Conservation (phyloP, 208 protist species). For the Sergeia podlipaevii region DNA sequence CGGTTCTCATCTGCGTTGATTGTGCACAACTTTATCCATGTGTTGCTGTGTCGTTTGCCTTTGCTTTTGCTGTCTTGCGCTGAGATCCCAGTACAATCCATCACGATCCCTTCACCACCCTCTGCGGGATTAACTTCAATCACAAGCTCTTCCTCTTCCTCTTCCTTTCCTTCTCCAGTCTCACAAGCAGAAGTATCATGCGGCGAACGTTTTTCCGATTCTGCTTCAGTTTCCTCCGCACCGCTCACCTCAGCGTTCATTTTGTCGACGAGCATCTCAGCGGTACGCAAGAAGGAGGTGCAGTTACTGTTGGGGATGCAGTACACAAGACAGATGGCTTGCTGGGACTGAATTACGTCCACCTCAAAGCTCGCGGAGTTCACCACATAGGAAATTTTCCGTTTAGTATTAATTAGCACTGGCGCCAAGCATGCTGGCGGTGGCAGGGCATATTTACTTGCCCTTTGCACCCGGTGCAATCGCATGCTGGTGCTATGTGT, state of each 20-base stretch:
- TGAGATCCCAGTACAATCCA: too few species aligned
- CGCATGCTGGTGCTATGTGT: too few species aligned
- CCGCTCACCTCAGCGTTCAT: conserved; percentile 57
- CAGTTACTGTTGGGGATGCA: conserved; percentile 64
- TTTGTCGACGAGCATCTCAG: conserved; percentile 64
- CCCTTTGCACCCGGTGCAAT: too few species aligned
- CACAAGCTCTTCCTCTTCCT: not conserved
- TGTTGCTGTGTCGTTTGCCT: not conserved
- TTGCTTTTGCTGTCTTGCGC: too few species aligned
- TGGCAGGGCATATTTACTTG: too few species aligned
- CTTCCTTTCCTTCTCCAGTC: not conserved
- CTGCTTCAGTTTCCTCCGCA: not conserved
- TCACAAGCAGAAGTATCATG: not conserved
- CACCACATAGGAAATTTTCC: conserved; percentile 47
- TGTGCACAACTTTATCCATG: conserved; percentile 82
- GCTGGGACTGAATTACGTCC: conserved; percentile 86
- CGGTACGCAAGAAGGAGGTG: conserved; percentile 42
- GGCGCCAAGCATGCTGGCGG: not conserved
- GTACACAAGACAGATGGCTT: conserved; percentile 86
- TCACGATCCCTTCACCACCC: not conserved
- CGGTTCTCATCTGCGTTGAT: conserved; percentile 87
- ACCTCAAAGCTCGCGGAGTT: conserved; percentile 67
- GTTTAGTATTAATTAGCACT: not conserved
- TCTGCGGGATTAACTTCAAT: not conserved
- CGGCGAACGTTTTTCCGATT: too few species aligned